Conservation (phyloP, 768 basidiomycete species). For the Boletus rubropictus region DNA sequence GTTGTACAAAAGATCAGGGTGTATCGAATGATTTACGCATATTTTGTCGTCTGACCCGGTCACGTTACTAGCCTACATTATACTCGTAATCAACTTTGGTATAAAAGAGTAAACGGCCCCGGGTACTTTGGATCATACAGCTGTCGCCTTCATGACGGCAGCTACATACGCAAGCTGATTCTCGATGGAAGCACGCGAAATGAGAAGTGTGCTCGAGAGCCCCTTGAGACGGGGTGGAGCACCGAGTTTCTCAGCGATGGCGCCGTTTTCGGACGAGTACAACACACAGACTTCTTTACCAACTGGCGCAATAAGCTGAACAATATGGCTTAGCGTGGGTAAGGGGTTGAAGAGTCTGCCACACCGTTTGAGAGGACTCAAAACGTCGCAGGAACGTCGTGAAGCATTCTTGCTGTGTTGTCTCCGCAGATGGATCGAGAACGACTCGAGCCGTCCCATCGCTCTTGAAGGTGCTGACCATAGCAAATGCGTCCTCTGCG, state of each 20-base stretch:
- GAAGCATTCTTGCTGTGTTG: constrained; percentile 43
- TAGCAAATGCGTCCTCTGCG: constrained; percentile 38
- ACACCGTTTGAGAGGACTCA: constrained; percentile 48
- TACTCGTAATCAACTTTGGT: too few species aligned
- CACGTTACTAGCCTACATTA: not conserved
- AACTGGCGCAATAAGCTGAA: constrained; percentile 53
- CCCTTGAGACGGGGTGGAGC: constrained; percentile 42
- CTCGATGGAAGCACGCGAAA: constrained; percentile 52
- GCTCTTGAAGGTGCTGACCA: constrained; percentile 50
- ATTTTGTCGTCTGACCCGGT: constrained; percentile 13
- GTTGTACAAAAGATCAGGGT: not conserved
- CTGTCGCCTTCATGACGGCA: constrained; percentile 34
- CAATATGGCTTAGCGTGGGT: not conserved
- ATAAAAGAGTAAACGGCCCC: not conserved
- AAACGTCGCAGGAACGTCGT: constrained; percentile 46
- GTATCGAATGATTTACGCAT: constrained; percentile 15
- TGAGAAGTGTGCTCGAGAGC: constrained; percentile 41
- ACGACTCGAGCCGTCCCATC: constrained; percentile 46
- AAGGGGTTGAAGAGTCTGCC: constrained; percentile 10
- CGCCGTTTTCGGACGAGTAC: constrained; percentile 47
- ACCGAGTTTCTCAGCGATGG: constrained; percentile 45
- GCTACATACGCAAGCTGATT: constrained; percentile 56
- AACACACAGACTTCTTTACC: constrained; percentile 51
- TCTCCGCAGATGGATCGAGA: constrained; percentile 36
- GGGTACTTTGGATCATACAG: constrained; percentile 4